Percentiles rank a stretch among this genome's conserved stretches.
Conservation (phyloP, 805 yeast species). For the Pichia paraexigua region DNA sequence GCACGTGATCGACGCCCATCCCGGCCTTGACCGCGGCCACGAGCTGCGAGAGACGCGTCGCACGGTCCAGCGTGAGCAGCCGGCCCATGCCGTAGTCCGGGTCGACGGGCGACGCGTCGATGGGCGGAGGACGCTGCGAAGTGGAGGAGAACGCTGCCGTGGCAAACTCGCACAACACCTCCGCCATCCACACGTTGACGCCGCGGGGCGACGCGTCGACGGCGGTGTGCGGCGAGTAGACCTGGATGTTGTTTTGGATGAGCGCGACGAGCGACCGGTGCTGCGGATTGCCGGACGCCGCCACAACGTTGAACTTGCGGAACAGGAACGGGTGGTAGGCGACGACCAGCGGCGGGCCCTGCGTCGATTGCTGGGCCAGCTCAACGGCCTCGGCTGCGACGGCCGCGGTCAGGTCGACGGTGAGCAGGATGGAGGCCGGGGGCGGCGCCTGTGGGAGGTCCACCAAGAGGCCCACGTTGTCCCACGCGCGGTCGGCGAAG, state of each 20-base stretch:
- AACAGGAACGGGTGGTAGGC: slow-evolving; percentile 96
- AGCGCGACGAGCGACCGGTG: slow-evolving; percentile 67
- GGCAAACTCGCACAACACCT: no score
- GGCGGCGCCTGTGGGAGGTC: not conserved
- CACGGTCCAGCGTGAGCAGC: slow-evolving; percentile 46
- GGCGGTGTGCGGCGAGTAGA: slow-evolving; percentile 94
- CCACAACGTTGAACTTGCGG: slow-evolving; percentile 73
- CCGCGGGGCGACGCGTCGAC: slow-evolving; percentile 91
- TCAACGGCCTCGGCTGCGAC: slow-evolving; percentile 40
- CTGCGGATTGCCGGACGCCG: slow-evolving; percentile 48
- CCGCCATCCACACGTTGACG: slow-evolving; percentile 90
- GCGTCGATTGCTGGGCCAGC: no score
- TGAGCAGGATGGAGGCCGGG: slow-evolving; percentile 29
- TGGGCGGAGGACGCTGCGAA: not conserved
- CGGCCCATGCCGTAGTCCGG: slow-evolving; percentile 80
- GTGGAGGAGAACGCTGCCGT: no score
- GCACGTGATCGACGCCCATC: not conserved
- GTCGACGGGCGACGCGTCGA: slow-evolving; percentile 17
- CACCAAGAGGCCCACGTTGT: not conserved
- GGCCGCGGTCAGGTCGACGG: slow-evolving; percentile 93
- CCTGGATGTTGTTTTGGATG: slow-evolving; percentile 72
- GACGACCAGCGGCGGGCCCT: slow-evolving; percentile 53
- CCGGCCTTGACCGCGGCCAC: slow-evolving; percentile 31
- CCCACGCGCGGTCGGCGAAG: not conserved
- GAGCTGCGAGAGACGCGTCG: slow-evolving; percentile 73